Evolutionary conservation across 192 early-diverging fungal genomes (phyloP).

Genomic region (Lunasporangiospora selenospora): DNA sequence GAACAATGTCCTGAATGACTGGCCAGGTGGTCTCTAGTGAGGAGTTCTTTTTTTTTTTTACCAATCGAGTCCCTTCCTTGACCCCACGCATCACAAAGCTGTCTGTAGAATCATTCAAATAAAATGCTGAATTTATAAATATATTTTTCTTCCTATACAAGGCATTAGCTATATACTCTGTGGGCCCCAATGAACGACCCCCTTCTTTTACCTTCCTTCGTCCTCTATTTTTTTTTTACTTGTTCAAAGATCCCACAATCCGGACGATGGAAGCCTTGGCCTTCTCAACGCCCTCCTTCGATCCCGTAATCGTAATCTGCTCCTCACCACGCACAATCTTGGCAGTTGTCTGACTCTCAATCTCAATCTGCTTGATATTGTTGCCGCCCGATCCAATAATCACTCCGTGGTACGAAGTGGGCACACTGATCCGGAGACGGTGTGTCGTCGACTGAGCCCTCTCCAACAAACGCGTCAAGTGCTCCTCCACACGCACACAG

Average conservation of each 20-base stretch:
- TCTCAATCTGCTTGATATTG: constrained; percentile 79
- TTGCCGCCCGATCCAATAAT: constrained; percentile 86
- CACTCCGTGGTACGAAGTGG: constrained; percentile 36
- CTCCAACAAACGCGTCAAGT: constrained; percentile 20
- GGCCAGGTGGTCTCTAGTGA: no score
- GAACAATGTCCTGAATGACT: no score
- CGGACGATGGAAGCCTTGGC: constrained; percentile 65
- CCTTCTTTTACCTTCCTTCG: constrained; percentile 45
- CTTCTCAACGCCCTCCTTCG: constrained; percentile 57
- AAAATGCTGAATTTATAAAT: no score
- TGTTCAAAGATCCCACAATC: constrained; percentile 58
- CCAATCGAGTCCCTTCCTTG: no score
- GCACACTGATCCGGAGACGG: constrained; percentile 36
- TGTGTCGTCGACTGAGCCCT: constrained; percentile 40
- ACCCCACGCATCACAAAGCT: no score
- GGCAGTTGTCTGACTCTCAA: constrained; percentile 76
- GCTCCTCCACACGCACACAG: constrained; percentile 38
- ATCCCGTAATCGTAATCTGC: constrained; percentile 58
- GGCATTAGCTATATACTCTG: no score
- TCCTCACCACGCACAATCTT: constrained; percentile 66
- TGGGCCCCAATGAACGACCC: constrained; percentile 54
- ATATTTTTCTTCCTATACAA: no score
- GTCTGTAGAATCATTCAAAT: no score
- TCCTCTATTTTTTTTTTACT: no score
- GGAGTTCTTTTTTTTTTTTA: no score